Base-by-base conservation (phyloP, 345 rosid genomes). In the Dipteronia dyeriana region DNA sequence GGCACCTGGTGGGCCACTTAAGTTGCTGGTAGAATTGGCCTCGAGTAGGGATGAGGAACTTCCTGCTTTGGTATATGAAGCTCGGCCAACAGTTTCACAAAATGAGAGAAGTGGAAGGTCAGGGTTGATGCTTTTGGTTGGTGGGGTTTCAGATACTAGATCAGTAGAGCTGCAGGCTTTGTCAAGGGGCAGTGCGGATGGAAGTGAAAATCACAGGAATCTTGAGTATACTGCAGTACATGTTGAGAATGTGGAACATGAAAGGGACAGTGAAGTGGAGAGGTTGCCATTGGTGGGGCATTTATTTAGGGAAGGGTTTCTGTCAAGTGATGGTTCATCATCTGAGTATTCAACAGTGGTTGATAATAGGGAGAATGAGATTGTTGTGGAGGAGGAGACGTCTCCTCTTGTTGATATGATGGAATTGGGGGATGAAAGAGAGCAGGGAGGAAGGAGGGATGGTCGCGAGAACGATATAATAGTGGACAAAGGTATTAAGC, bases 1-100 rank as follows among this genome's bases (percentile, higher is more conserved):
- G 82, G 97, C 93, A 4, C 99, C 99, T 60, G 97, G 99, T 54
- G 99, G 99, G 1, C 99, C 99, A 3, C 99, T 94, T 69, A 96
- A 92, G 87, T 68, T 96, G 79, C 79, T 96, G 82, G 98, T 96
- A 16, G 94, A 94, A 83, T 88, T 96, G 73, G 97, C 99, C 70
- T 95, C 97, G 0, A 91, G 80, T 75, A 90, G 98, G 56, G 95
- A 92, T 66, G 94, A 96, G 78, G 99, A 96, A 75, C 94, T 96
- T 59, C 99, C 99, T 60, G 99, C 99, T 9, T 84, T 94, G 88
- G 85, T 96, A 4, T 96, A 96, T 67, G 98, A 96, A 86, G 97
- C 98, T 73, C 88, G 99, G 29, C 98, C 99, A n/a, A 82, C 86
- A 4, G 92, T 91, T 68, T 82, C 90, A 13, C 77, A 66, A 9